These are phyloP conservation scores for Mucor velutinosus DNA, from an alignment of 371 early-diverging fungal genomes.

Conservation along the genomic window DNA sequence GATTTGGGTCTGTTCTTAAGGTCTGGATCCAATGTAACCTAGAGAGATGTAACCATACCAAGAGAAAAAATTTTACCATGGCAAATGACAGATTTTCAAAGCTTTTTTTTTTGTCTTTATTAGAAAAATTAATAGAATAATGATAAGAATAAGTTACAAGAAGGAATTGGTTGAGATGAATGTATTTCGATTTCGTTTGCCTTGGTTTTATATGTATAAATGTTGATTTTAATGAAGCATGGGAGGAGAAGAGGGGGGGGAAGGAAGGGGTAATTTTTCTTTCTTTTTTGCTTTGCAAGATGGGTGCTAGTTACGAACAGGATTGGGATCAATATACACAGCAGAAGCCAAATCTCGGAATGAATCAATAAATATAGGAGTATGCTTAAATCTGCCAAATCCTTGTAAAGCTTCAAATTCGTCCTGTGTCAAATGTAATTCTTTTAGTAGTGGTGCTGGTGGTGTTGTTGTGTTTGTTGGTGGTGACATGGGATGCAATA, in stretches of 20 bases:
- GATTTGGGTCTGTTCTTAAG: neutral
- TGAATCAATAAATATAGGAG: constrained; percentile 40
- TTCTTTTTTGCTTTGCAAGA: neutral
- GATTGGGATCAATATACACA: constrained; percentile 31
- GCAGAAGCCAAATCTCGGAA: constrained; percentile 32
- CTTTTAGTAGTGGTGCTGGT: constrained; percentile 16
- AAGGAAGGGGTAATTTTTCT: neutral
- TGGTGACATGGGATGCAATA: constrained; percentile 32
- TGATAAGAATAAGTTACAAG: neutral
- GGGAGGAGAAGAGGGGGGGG: neutral
- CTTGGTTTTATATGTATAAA: constrained; percentile 1
- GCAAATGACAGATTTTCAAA: neutral
- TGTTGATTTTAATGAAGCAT: neutral
- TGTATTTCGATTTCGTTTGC: neutral
- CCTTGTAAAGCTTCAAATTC: constrained; percentile 53
- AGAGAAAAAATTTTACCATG: neutral
- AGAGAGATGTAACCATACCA: neutral
- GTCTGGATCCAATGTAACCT: neutral
- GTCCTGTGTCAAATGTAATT: constrained; percentile 39
- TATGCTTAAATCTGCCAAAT: constrained; percentile 40
- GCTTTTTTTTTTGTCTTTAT: neutral
- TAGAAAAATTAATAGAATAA: neutral
- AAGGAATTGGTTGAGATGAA: neutral
- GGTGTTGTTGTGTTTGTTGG: neutral
- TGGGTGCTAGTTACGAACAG: constrained; percentile 10